Conservation (phyloP, 495 filamentous ascomycete genomes). For the Talaromyces trachyspermus region DNA sequence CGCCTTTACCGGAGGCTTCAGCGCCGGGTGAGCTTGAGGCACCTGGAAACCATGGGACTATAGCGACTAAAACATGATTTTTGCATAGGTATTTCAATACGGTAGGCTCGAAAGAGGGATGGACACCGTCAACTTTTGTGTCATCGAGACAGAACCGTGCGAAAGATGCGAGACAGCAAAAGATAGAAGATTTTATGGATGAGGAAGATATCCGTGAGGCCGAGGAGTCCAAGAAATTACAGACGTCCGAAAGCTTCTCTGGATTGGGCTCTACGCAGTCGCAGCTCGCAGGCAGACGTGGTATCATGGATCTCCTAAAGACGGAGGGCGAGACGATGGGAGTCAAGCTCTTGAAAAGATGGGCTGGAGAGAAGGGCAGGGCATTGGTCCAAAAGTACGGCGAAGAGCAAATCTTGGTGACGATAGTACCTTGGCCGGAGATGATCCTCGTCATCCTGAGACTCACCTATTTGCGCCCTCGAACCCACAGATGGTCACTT, state of each 20-base stretch:
- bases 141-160: slow-evolving; percentile 77
- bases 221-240: slow-evolving; percentile 64
- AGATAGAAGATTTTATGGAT: slow-evolving; percentile 94
- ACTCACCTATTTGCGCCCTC: slow-evolving; percentile 84
- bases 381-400: slow-evolving; percentile 82
- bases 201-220: slow-evolving; percentile 90
- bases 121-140: slow-evolving; percentile 85
- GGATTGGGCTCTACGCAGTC: slow-evolving; percentile 65
- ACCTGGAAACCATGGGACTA: slow-evolving; percentile 15
- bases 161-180: slow-evolving; percentile 59
- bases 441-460: slow-evolving; percentile 15
- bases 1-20: slow-evolving; percentile 94
- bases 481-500: slow-evolving; percentile 68
- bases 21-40: slow-evolving; percentile 67
- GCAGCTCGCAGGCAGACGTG: slow-evolving; percentile 44
- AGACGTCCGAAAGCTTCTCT: slow-evolving; percentile 65
- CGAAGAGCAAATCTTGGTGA: slow-evolving; percentile 65
- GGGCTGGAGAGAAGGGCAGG: slow-evolving; percentile 95
- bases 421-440: slow-evolving; percentile 27
- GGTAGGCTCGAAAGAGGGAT: slow-evolving; percentile 96
- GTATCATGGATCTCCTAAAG: slow-evolving; percentile 70
- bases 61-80: slow-evolving; percentile 22
- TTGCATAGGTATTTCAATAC: slow-evolving; percentile 83
- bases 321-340: slow-evolving; percentile 81
- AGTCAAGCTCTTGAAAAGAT: slow-evolving; percentile 80